A percentile compares a stretch with the other conserved stretches of the same genome.
phyloP scores from a whole-genome alignment of 768 basidiomycete genomes.

The Mycena belliarum region DNA sequence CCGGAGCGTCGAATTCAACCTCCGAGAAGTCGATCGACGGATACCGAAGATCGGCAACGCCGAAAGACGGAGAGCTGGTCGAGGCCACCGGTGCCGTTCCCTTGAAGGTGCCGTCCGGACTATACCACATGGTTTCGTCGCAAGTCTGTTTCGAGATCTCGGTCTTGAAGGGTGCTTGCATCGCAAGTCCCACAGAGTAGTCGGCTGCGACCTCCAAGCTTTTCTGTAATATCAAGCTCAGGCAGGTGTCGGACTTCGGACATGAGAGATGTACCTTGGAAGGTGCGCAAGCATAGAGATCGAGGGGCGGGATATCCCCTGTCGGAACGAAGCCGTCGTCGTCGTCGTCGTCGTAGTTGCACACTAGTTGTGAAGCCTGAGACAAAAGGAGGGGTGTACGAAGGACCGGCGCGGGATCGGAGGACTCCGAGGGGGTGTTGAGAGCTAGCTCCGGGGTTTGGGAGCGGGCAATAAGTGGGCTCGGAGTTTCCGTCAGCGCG shows the following conservation, averaged over 20 bases:
- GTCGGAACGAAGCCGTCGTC: slow-evolving; percentile 34
- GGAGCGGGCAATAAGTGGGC: not conserved
- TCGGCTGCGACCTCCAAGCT: not conserved
- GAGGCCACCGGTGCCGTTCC: no score
- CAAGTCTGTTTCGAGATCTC: slow-evolving; percentile 5
- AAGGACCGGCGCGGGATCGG: slow-evolving; percentile 5
- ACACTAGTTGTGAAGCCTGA: not conserved
- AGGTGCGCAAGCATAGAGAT: slow-evolving; percentile 25
- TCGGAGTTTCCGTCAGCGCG: not conserved
- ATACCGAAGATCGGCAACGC: not conserved
- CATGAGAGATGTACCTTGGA: slow-evolving; percentile 3
- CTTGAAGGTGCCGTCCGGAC: slow-evolving; percentile 1
- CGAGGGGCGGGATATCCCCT: slow-evolving; percentile 36
- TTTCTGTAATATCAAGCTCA: not conserved
- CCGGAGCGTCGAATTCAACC: no score
- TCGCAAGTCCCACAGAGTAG: not conserved
- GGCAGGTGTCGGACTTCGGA: no score
- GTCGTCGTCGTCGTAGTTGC: slow-evolving; percentile 18
- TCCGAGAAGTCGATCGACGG: no score
- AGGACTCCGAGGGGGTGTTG: slow-evolving; percentile 10
- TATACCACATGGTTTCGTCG: slow-evolving; percentile 8
- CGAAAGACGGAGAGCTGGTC: not conserved
- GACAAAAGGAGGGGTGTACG: slow-evolving; percentile 1
- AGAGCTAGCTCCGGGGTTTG: slow-evolving; percentile 17
- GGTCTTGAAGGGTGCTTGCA: slow-evolving; percentile 23